Base-by-base conservation (phyloP, 73 alveolate genomes). In the Vitrella brassicaformis region DNA sequence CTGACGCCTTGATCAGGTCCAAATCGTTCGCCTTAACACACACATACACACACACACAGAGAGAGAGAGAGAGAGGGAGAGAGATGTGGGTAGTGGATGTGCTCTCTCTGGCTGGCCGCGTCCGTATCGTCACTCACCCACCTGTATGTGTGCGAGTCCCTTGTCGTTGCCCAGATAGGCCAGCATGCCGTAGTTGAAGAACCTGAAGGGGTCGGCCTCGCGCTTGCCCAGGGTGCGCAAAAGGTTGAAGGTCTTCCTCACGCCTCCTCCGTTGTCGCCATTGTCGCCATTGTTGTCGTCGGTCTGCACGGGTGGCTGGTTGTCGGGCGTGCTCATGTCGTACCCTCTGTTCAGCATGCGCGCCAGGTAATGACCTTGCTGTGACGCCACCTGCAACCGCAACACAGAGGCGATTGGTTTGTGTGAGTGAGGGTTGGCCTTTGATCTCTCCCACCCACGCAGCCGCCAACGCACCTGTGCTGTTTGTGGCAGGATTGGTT, bases 11-110 rank as follows among this genome's bases (percentile, higher is more conserved):
- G 8, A 76, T 66, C 39, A 76, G 67, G 22, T 64, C 45, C 0
- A 68, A 45, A 14, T 71, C 71, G 7, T 74, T 74, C 31, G 68
- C 72, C 10, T 72, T 71, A n/a, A 76, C 75, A 39, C 68, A 68
- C 19, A 74, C 83, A 39, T 4, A 14, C 4, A 39, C 22, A 4
- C 4, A 39, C 4, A n/a, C n/a, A n/a, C n/a, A n/a, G n/a, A n/a
- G n/a, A n/a, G n/a, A n/a, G n/a, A n/a, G n/a, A n/a, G n/a, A 39
- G 22, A 14, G 14, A 39, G 14, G 14, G 56, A 39, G 4, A 14
- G 14, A 4, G 4, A 14, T 14, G 14, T 4, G 14, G 4, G 14
- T 4, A 4, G 22, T 39, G 56, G 4, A 8, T 39, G 22, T 39
- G 56, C 56, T 14, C 14, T 4, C 4, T 14, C 4, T 39, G 14